These are phyloP conservation scores for Alternaria triticimaculans DNA, from an alignment of 2,329 filamentous ascomycete genomes.

Conservation along the genomic window DNA sequence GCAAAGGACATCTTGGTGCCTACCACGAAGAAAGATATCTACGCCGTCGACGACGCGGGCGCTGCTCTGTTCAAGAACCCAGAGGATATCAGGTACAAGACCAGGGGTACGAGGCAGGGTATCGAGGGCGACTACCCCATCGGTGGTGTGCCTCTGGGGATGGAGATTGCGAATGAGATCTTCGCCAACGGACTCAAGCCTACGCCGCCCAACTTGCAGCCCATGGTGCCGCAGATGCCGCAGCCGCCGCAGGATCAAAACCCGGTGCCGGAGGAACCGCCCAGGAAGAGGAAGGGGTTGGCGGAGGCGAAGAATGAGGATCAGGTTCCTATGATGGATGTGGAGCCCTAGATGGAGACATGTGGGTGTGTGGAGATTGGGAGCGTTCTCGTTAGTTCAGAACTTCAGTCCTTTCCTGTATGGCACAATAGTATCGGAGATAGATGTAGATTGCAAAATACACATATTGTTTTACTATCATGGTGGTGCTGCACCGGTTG, in stretches of 20 bases:
- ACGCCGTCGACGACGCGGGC: constrained; percentile 14
- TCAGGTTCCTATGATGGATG: not conserved
- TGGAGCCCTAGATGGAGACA: not conserved
- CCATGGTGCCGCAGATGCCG: constrained; percentile 1
- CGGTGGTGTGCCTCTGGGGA: constrained; percentile 20
- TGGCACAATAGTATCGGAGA: not conserved
- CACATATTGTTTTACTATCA: not conserved
- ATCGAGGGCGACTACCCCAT: constrained; percentile 12
- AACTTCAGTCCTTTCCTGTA: not conserved
- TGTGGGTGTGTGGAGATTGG: too few relatives aligned
- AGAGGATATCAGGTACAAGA: constrained; percentile 16
- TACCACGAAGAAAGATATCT: constrained; percentile 14
- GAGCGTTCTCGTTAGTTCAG: not conserved
- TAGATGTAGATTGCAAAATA: not conserved
- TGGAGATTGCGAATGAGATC: constrained; percentile 22
- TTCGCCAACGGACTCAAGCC: constrained; percentile 12
- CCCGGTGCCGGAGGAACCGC: not conserved
- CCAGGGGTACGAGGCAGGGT: constrained; percentile 15
- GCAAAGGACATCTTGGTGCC: constrained; percentile 24
- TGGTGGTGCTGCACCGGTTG: not conserved
- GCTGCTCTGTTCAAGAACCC: constrained; percentile 17
- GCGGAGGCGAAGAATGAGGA: not conserved
- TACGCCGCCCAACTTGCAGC: constrained; percentile 13
- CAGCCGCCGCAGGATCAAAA: not conserved
- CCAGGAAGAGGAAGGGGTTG: not conserved